These are phyloP conservation scores for Globisporangium cylindrosporum DNA, from an alignment of 352 stramenopile genomes.

Conservation along the genomic window DNA sequence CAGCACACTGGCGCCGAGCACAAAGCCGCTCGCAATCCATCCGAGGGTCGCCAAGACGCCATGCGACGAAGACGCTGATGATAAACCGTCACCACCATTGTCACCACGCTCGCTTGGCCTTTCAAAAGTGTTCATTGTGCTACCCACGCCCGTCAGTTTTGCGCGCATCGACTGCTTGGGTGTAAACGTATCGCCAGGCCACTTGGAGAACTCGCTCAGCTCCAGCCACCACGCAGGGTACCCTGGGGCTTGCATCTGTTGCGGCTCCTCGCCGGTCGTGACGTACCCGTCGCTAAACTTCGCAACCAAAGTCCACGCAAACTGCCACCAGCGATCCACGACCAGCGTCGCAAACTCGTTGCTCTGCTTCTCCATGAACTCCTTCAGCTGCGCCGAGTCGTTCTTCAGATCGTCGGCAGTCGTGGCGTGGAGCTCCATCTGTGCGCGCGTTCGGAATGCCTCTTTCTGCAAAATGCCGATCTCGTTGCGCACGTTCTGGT, in stretches of 20 bases:
- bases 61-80: not conserved
- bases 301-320: constrained; percentile 61
- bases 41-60: constrained; percentile 19
- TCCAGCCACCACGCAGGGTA: constrained; percentile 67
- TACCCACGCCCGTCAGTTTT: constrained; percentile 30
- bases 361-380: constrained; percentile 32
- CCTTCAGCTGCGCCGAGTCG: constrained; percentile 18
- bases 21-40: constrained; percentile 34
- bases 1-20: constrained; percentile 33
- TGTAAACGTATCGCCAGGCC: constrained; percentile 65
- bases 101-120: not conserved
- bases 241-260: constrained; percentile 43
- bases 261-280: constrained; percentile 53
- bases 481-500: constrained; percentile 39
- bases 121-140: constrained; percentile 22
- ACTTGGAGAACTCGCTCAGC: constrained; percentile 53
- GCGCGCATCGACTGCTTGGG: constrained; percentile 45
- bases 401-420: not conserved
- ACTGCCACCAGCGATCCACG: constrained; percentile 54
- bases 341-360: constrained; percentile 60
- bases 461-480: constrained; percentile 39
- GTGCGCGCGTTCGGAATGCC: constrained; percentile 26
- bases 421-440: constrained; percentile 12
- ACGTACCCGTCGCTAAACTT: constrained; percentile 78
- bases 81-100: not conserved